These are phyloP conservation scores for Botrytis sinoallii DNA, from an alignment of 2,329 filamentous ascomycete species.

Conservation along the genomic window DNA sequence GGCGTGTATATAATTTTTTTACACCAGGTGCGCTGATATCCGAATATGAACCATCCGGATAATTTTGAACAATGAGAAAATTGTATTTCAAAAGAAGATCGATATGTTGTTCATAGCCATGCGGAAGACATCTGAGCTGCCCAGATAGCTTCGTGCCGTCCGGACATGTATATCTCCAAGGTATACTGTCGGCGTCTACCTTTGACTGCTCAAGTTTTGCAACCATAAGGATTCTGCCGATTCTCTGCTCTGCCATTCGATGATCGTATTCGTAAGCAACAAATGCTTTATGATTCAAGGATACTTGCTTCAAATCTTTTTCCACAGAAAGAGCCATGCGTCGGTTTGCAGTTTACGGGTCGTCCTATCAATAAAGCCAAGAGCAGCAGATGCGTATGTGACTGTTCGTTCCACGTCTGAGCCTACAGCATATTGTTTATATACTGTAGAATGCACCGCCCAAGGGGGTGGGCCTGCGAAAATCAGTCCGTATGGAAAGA, in stretches of 20 bases:
- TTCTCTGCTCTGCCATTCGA: not conserved
- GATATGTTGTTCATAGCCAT: not conserved
- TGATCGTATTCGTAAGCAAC: not conserved
- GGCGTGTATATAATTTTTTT: accelerated
- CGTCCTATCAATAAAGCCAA: not conserved
- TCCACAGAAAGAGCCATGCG: not conserved
- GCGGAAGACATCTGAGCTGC: not conserved
- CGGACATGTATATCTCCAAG: not conserved
- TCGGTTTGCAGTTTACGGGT: too few relatives aligned
- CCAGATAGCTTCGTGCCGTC: not conserved
- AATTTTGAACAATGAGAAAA: not conserved
- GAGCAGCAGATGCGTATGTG: not conserved
- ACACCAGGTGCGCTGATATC: not conserved
- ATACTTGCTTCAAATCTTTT: accelerated
- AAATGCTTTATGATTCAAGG: not conserved
- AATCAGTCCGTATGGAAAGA: not conserved
- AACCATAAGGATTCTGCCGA: not conserved
- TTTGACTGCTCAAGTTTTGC: not conserved
- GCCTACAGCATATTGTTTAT: not conserved
- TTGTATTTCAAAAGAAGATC: not conserved
- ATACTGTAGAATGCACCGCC: accelerated
- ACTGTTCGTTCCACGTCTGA: not conserved
- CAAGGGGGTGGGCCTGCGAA: not conserved
- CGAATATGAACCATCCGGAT: not conserved
- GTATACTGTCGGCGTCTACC: not conserved